Evolutionary conservation across 495 filamentous ascomycete genomes (phyloP).

Genomic region (Delitschia confertaspora): DNA sequence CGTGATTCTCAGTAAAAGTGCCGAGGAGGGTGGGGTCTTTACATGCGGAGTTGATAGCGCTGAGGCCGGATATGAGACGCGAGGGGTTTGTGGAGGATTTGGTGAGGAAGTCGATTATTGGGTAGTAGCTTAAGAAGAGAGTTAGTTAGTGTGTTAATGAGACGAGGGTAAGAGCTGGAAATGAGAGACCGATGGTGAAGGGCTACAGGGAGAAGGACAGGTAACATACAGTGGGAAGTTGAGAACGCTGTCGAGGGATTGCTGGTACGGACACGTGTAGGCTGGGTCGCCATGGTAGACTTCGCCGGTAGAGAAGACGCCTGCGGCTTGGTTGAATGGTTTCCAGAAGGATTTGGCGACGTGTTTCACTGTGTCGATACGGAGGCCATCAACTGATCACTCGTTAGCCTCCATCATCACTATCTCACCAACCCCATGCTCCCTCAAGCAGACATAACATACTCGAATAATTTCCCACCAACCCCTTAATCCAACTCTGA

Average conservation of each 20-base stretch:
- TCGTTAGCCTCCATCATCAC: slow-evolving; percentile 1
- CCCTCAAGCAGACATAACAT: no score
- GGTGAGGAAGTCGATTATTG: slow-evolving; percentile 51
- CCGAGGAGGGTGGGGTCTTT: slow-evolving; percentile 57
- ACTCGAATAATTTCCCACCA: slow-evolving; percentile 59
- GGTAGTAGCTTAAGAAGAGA: slow-evolving; percentile 42
- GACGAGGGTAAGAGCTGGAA: no score
- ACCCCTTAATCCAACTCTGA: slow-evolving; percentile 54
- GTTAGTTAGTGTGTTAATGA: no score
- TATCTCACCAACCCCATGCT: neutral
- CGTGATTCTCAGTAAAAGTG: slow-evolving; percentile 75
- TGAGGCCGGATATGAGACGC: slow-evolving; percentile 23
- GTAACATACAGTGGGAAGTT: slow-evolving; percentile 55
- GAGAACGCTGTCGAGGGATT: slow-evolving; percentile 51
- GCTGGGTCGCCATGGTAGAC: slow-evolving; percentile 53
- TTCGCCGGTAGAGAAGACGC: slow-evolving; percentile 64
- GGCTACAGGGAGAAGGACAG: no score
- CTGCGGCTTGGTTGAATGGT: slow-evolving; percentile 53
- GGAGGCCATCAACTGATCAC: slow-evolving; percentile 54
- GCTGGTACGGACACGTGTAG: slow-evolving; percentile 60
- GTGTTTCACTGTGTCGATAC: slow-evolving; percentile 67
- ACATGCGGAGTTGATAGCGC: slow-evolving; percentile 39
- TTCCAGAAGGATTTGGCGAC: slow-evolving; percentile 64
- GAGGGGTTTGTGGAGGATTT: slow-evolving; percentile 24
- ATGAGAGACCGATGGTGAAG: no score